Conservation (phyloP, 2,329 filamentous ascomycete species). For the Zymoseptoria pseudotritici region DNA sequence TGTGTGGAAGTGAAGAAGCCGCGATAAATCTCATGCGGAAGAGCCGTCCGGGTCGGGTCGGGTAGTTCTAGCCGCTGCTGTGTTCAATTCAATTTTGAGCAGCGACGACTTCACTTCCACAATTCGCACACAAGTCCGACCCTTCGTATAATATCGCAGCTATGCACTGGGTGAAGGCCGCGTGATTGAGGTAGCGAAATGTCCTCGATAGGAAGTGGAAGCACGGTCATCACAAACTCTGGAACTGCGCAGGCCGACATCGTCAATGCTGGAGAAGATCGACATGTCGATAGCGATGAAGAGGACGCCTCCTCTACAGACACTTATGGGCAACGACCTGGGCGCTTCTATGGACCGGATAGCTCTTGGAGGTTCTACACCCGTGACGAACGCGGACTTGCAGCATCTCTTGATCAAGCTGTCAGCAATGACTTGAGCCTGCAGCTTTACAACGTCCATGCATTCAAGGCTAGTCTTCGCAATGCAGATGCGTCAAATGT, state of each 20-base stretch:
- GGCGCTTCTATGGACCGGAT: constrained; percentile 62
- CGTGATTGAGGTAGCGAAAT: constrained; percentile 5
- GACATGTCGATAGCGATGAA: neutral
- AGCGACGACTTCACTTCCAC: neutral
- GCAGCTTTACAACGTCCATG: constrained; percentile 74
- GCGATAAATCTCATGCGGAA: neutral
- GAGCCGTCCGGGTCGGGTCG: neutral
- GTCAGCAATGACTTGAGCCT: constrained; percentile 60
- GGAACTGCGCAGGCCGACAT: neutral
- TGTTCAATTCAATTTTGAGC: neutral
- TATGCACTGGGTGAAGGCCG: neutral
- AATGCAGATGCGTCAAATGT: constrained; percentile 5
- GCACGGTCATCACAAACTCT: neutral
- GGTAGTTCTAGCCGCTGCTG: no score
- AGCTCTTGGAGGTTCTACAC: constrained; percentile 62
- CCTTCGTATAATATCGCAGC: no score
- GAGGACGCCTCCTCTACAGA: constrained; percentile 6
- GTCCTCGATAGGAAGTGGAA: constrained; percentile 14
- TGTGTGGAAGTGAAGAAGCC: neutral
- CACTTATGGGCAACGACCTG: constrained; percentile 33
- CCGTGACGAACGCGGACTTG: constrained; percentile 54
- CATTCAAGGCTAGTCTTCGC: constrained; percentile 50
- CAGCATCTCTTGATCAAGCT: constrained; percentile 55
- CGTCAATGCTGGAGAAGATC: neutral
- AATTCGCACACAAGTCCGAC: neutral